Evolutionary conservation across 176 grass and related monocot genomes (phyloP).

Genomic region (Cocos nucifera): DNA sequence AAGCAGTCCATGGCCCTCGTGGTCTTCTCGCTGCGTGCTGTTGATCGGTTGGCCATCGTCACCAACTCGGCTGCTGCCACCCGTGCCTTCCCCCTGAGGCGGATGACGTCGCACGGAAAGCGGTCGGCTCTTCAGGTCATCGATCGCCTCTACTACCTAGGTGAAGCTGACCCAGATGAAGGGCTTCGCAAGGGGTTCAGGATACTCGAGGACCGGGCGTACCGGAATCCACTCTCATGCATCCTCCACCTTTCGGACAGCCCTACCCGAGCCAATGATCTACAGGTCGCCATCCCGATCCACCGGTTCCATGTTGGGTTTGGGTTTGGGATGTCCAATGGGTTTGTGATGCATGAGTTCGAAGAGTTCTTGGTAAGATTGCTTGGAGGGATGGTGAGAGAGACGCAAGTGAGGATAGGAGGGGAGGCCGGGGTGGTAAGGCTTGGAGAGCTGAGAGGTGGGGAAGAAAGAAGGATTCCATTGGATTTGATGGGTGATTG

Average conservation of each 20-base stretch:
- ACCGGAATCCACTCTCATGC: conserved; percentile 69
- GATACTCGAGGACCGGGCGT: conserved; percentile 79
- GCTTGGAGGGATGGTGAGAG: conserved; percentile 62
- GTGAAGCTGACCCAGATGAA: conserved; percentile 56
- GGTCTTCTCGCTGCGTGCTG: conserved; percentile 69
- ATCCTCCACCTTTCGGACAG: conserved; percentile 78
- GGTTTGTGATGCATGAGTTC: conserved; percentile 81
- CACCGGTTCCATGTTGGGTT: conserved; percentile 78
- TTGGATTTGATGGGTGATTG: conserved; percentile 45
- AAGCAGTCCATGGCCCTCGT: conserved; percentile 85
- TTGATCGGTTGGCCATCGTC: conserved; percentile 81
- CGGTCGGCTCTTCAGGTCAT: conserved; percentile 74
- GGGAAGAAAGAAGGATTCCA: conserved; percentile 82
- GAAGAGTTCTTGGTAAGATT: conserved; percentile 70
- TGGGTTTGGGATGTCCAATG: conserved; percentile 58
- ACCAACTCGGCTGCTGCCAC: conserved; percentile 73
- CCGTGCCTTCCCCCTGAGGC: conserved; percentile 70
- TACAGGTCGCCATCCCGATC: conserved; percentile 31
- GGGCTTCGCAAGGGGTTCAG: conserved; percentile 77
- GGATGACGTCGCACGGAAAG: conserved; percentile 83
- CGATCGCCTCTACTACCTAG: conserved; percentile 68
- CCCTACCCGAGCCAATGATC: conserved; percentile 25
- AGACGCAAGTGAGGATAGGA: conserved; percentile 66
- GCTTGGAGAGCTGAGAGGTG: conserved; percentile 69
- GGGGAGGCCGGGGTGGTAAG: conserved; percentile 49